Evolutionary conservation across 805 yeast genomes (phyloP).

Genomic region (Ogataea thermomethanolica): DNA sequence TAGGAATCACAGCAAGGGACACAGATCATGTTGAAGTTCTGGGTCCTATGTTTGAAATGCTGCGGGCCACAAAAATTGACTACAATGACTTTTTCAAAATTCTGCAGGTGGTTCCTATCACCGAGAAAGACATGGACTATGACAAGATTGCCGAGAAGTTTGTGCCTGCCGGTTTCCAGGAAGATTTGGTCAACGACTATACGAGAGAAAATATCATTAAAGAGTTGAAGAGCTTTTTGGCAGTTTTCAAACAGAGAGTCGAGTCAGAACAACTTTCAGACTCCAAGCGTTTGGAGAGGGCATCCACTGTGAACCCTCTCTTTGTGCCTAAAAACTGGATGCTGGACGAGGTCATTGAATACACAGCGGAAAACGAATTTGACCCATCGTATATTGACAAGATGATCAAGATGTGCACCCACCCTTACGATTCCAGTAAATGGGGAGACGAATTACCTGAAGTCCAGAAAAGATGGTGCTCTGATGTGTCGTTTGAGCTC

Average conservation of each 20-base stretch:
- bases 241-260: slow-evolving; percentile 41
- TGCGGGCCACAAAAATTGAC: slow-evolving; percentile 64
- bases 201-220: slow-evolving; percentile 39
- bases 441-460: slow-evolving; percentile 70
- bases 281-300: slow-evolving; percentile 36
- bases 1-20: slow-evolving; percentile 56
- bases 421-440: slow-evolving; percentile 66
- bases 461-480: slow-evolving; percentile 58
- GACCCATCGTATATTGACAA: slow-evolving; percentile 54
- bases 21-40: slow-evolving; percentile 45
- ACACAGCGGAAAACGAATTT: slow-evolving; percentile 48
- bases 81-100: slow-evolving; percentile 74
- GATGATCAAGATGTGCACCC: slow-evolving; percentile 63
- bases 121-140: slow-evolving; percentile 28
- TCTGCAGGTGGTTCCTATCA: slow-evolving; percentile 48
- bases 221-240: slow-evolving; percentile 50
- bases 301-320: slow-evolving; percentile 61
- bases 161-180: slow-evolving; percentile 29
- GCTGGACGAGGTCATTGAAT: slow-evolving; percentile 72
- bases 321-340: slow-evolving; percentile 87
- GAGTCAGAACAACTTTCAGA: slow-evolving; percentile 35
- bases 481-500: slow-evolving; percentile 47
- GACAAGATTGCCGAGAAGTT: slow-evolving; percentile 27
- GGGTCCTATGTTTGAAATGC: slow-evolving; percentile 57
- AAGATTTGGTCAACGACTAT: slow-evolving; percentile 22